Conservation (phyloP, 192 early-diverging fungal genomes). For the Lunasporangiospora selenospora region DNA sequence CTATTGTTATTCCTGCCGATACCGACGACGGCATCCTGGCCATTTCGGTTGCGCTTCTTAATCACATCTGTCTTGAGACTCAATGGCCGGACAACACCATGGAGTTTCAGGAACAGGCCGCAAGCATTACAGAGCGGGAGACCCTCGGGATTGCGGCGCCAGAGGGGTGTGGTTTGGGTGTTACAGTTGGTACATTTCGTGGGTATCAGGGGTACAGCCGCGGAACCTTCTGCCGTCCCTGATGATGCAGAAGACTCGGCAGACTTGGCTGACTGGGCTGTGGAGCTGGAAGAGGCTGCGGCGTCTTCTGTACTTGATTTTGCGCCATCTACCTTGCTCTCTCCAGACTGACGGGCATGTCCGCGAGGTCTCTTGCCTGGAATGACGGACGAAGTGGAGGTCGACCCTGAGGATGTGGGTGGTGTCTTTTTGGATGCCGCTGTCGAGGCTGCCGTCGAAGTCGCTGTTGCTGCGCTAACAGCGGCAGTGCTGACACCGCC, state of each 20-base stretch:
- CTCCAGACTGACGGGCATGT: constrained; percentile 24
- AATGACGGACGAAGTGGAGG: constrained; percentile 24
- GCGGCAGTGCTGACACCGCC: neutral
- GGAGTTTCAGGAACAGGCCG: constrained; percentile 95
- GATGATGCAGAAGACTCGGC: constrained; percentile 20
- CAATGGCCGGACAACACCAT: constrained; percentile 87
- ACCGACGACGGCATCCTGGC: constrained; percentile 17
- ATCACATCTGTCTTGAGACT: constrained; percentile 91
- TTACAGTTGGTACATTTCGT: constrained; percentile 84
- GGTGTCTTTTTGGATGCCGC: constrained; percentile 34
- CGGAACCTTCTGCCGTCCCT: constrained; percentile 14
- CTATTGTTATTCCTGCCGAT: neutral
- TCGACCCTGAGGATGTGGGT: constrained; percentile 25
- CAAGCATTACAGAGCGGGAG: constrained; percentile 97
- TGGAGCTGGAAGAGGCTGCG: neutral
- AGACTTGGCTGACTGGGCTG: constrained; percentile 15
- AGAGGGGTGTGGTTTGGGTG: constrained; percentile 92
- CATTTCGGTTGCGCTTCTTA: constrained; percentile 84
- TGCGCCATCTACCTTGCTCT: constrained; percentile 10
- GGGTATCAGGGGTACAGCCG: constrained; percentile 40
- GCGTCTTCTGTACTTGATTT: constrained; percentile 9
- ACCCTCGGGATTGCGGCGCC: constrained; percentile 91
- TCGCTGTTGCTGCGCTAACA: neutral
- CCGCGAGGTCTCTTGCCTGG: constrained; percentile 42
- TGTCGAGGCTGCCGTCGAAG: neutral